Conservation (phyloP, 768 basidiomycete genomes). For the Russula emetica region DNA sequence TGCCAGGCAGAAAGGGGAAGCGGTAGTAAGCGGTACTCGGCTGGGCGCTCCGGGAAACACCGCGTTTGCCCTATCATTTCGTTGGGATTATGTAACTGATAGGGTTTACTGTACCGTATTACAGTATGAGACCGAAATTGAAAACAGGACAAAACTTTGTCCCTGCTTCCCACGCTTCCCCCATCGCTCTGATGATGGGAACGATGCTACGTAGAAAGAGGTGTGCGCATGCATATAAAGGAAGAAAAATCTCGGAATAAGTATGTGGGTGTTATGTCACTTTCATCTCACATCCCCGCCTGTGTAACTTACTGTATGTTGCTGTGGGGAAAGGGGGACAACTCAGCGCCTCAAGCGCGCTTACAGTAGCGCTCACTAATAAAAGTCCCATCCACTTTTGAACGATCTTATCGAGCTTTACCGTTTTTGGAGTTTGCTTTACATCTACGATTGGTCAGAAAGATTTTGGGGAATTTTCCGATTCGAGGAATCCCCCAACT, state of each 20-base stretch:
- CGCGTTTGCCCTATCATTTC: no score
- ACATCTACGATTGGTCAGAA: no score
- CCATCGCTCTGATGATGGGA: background rate
- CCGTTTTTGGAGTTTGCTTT: background rate
- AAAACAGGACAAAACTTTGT: no score
- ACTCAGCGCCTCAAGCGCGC: background rate
- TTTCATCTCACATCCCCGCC: background rate
- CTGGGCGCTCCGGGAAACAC: background rate
- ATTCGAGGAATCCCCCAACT: background rate
- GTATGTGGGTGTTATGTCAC: background rate
- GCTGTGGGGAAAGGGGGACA: background rate
- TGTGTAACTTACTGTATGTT: background rate
- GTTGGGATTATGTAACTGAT: background rate
- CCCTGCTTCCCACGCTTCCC: background rate
- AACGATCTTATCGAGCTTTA: background rate
- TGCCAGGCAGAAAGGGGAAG: background rate
- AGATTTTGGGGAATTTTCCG: no score
- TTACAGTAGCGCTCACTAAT: background rate
- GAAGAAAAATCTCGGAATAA: background rate
- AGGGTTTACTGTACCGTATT: background rate
- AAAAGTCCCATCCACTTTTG: background rate
- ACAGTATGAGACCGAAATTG: background rate
- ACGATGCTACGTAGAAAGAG: background rate
- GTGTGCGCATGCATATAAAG: background rate
- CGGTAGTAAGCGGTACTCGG: no score